phyloP scores from a whole-genome alignment of 2,329 filamentous ascomycete genomes.

The Alternaria sp. region DNA sequence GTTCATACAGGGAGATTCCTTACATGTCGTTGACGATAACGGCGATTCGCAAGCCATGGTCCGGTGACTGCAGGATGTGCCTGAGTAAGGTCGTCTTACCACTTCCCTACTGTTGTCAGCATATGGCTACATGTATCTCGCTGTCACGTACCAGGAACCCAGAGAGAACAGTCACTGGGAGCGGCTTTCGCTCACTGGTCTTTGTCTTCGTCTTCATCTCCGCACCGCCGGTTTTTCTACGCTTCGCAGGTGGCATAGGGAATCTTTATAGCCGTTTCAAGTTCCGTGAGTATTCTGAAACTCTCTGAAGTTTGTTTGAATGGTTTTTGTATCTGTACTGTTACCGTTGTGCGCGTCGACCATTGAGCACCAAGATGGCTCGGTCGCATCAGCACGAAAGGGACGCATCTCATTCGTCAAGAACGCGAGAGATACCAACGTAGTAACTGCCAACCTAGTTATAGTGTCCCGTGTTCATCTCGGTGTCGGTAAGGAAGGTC shows the following conservation, averaged over 20 bases:
- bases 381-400: slow-evolving; percentile 40
- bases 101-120: slow-evolving; percentile 61
- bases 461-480: slow-evolving; percentile 1
- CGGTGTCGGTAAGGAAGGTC: neutral
- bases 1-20: neutral
- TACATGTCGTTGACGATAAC: slow-evolving; percentile 68
- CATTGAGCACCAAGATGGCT: slow-evolving; percentile 45
- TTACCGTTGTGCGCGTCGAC: slow-evolving; percentile 28
- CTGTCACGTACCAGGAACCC: slow-evolving; percentile 61
- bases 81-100: slow-evolving; percentile 76
- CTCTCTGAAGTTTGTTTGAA: slow-evolving; percentile 5
- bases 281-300: neutral
- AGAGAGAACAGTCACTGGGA: slow-evolving; percentile 68
- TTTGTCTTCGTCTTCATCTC: slow-evolving; percentile 18
- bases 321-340: slow-evolving; percentile 28
- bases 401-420: slow-evolving; percentile 17
- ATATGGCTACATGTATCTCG: neutral
- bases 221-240: slow-evolving; percentile 23
- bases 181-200: slow-evolving; percentile 36
- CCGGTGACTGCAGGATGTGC: slow-evolving; percentile 69
- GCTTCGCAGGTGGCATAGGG: slow-evolving; percentile 32
- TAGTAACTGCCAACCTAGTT: neutral
- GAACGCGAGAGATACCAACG: slow-evolving; percentile 1
- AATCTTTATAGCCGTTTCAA: neutral
- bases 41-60: slow-evolving; percentile 73